Evolutionary conservation across 768 basidiomycete genomes (phyloP), one percentile per base, ranked within the genome.

Genomic region (Asterophora lycoperdoides): DNA sequence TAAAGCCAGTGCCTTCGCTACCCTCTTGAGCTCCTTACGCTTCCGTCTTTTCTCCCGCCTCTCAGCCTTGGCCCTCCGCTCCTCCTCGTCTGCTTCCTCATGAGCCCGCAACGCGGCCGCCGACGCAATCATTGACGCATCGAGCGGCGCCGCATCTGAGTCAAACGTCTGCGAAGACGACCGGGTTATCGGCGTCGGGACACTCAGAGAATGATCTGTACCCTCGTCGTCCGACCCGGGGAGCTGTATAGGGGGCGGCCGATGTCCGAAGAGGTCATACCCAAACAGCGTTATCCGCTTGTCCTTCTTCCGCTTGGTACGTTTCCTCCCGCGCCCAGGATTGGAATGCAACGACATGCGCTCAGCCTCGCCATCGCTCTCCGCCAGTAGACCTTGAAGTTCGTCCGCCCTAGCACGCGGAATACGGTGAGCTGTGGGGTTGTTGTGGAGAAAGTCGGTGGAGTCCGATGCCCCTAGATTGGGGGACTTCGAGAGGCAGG

Each of bases 321-420:
- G 53, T 17, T 55, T 53, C 54, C 65, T 57, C 55, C 64, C 56
- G 11, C 68, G 58, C 7, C 59, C 53, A 5, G 80, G 63, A 56
- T 83, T 81, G 6, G 86, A 84, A 62, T 87, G 84, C 34, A 86
- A 60, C 1, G 84, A 86, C 43, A 86, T 72, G 17, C 75, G 73
- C 58, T 83, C 81, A 6, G 73, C 79, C 44, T 87, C 85, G 7
- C 68, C 67, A 52, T 79, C 79, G 54, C 48, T 66, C 62, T 56
- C 68, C 57, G 61, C 65, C 47, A 67, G 68, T 30, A 69, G 65
- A 11, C 70, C 74, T 56, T 71, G 60, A 9, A 73, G 64, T 56
- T 70, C 68, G 59, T 60, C 68, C 1, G 68, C 64, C 44, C 68
- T 59, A 34, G 71, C 71, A 15, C 71, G 67, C 6, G 62, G 63